Evolutionary conservation across 192 early-diverging fungal genomes (phyloP).

Genomic region (Dimargaris verticillata): DNA sequence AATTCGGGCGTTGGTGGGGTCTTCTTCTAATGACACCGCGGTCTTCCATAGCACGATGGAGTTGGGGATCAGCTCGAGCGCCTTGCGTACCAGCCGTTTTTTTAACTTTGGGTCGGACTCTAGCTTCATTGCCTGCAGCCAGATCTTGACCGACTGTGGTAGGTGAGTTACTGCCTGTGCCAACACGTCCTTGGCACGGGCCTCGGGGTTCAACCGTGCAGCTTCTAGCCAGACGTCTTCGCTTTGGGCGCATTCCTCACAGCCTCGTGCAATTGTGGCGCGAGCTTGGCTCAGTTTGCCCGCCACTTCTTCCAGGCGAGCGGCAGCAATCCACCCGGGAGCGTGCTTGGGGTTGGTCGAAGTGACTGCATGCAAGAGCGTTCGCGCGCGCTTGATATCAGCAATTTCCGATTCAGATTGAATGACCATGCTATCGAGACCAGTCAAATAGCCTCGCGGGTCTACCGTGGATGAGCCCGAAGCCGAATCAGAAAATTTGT

Average conservation of each 20-base stretch:
- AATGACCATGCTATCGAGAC: constrained; percentile 63
- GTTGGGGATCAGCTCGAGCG: constrained; percentile 85
- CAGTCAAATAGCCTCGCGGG: constrained; percentile 91
- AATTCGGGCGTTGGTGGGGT: constrained; percentile 78
- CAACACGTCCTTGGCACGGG: constrained; percentile 81
- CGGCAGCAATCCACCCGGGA: constrained; percentile 96
- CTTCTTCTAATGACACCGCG: constrained; percentile 79
- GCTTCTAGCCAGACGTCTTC: constrained; percentile 98
- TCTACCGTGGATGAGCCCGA: constrained; percentile 81
- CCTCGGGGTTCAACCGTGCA: constrained; percentile 66
- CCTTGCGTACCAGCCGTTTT: constrained; percentile 70
- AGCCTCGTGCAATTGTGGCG: constrained; percentile 74
- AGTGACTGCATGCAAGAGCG: constrained; percentile 77
- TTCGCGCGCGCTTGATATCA: constrained; percentile 81
- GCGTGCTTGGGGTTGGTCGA: constrained; percentile 90
- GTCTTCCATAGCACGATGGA: constrained; percentile 86
- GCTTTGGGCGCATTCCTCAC: constrained; percentile 80
- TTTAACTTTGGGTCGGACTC: constrained; percentile 62
- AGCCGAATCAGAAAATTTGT: constrained; percentile 78
- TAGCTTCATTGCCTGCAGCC: constrained; percentile 72
- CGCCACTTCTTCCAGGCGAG: constrained; percentile 87
- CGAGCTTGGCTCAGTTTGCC: constrained; percentile 70
- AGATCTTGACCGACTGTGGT: constrained; percentile 85
- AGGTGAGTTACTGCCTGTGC: constrained; percentile 75
- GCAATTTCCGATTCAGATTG: constrained; percentile 54